Evolutionary conservation across 768 basidiomycete genomes (phyloP).

Genomic region (Pulveroboletus frians): DNA sequence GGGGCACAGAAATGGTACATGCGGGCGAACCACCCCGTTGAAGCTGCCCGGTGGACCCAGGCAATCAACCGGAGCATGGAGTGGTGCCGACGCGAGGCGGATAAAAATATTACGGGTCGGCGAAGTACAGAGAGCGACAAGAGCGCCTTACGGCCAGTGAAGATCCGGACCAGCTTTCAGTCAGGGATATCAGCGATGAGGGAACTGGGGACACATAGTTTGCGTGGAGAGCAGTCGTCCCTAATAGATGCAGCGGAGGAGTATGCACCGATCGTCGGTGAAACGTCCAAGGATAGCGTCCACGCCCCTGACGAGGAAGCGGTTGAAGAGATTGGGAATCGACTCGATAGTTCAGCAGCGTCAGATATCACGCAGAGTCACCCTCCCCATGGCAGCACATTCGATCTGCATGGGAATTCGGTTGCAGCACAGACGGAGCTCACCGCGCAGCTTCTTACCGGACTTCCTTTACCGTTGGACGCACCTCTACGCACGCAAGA

Average conservation of each 20-base stretch:
- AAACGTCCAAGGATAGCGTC: constrained; percentile 15
- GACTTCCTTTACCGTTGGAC: constrained; percentile 34
- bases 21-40: constrained; percentile 82
- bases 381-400: constrained; percentile 55
- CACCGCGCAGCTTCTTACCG: constrained; percentile 56
- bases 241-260: constrained; percentile 20
- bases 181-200: constrained; percentile 21
- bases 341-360: constrained; percentile 43
- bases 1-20: constrained; percentile 73
- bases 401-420: constrained; percentile 67
- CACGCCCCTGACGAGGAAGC: constrained; percentile 28
- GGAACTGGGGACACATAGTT: constrained; percentile 22
- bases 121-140: constrained; percentile 48
- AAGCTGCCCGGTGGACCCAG: constrained; percentile 83
- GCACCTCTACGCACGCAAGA: constrained; percentile 26
- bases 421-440: constrained; percentile 75
- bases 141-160: constrained; percentile 31
- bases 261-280: not conserved
- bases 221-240: constrained; percentile 23
- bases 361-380: constrained; percentile 35
- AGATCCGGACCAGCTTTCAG: constrained; percentile 29
- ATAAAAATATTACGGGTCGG: constrained; percentile 28
- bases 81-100: constrained; percentile 48
- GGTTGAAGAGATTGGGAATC: constrained; percentile 29
- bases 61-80: constrained; percentile 72